Evolutionary conservation across 768 basidiomycete species (phyloP), one percentile per base, ranked within the genome.

Genomic region (Panaeolus papilionaceus): DNA sequence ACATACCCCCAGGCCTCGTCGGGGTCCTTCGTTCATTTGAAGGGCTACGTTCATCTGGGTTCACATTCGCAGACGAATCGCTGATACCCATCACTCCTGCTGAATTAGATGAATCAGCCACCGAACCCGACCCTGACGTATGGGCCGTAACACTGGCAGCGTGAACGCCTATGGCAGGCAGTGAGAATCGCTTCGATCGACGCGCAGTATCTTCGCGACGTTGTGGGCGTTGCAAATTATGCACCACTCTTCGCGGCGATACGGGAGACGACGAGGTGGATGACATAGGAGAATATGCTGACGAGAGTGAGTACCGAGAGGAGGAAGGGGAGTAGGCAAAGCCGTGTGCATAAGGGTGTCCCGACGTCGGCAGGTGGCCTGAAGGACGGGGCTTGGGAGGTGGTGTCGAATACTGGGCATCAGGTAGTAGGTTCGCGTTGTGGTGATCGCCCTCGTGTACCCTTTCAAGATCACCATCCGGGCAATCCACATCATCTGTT

Each of bases 161-260:
- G 70, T 93, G 92, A 75, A 94, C 70, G 42, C 90, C 92, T 42
- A 94, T 82, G n/a, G 91, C 91, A 58, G 92, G 91, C 62, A 91
- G 68, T 62, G 93, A 93, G 72, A 93, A 93, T 44, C 91, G 85
- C 74, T 92, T 91, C 72, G 81, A 82, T 72, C 87, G 76, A 70
- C 89, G 79, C 51, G 84, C 85, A 0, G 90, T 91, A 68, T 91
- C 85, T 74, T 92, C 91, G 71, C 75, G 82, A 67, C 82, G 70
- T 64, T 72, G 73, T 33, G 68, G 73, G 33, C 68, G 69, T 28
- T 68, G 64, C 16, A 58, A 18, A 58, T 58, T 58, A 58, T 58
- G 28, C 54, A 37, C 54, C 3, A 23, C 54, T 58, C 54, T 58
- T 28, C 54, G 33, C 8, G 54, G 54, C 7, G 54, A 58, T 14